Evolutionary conservation across 768 basidiomycete genomes (phyloP), one percentile per base, ranked within the genome.

Genomic region (Cubamyces sp.): DNA sequence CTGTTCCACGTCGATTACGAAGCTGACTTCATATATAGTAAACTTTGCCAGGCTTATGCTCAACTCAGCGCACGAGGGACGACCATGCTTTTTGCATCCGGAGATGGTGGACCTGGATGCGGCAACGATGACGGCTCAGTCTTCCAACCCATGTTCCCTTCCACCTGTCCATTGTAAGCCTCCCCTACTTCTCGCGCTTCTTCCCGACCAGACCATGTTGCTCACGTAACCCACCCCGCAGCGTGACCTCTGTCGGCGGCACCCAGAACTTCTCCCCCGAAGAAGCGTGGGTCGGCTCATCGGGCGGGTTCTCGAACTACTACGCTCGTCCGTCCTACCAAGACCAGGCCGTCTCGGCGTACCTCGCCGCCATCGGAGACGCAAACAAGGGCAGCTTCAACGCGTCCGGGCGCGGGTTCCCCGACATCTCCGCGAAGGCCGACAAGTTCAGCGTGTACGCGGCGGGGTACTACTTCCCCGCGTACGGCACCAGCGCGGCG

Each of bases 401-500:
- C 62, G 51, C 48, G 45, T 72, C 61, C 70, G 79, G 78, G 40
- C 80, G 81, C 50, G 79, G 68, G 1, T 83, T 75, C 71, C 82
- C 83, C 26, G 81, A 83, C 69, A 70, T 83, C 50, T 71, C 79
- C 23, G 80, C 82, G 5, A 68, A 71, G 54, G 77, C 74, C 8
- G 64, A 72, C 45, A 62, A 68, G 57, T 71, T 73, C 58, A 5
- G 66, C 26, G 28, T 61, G 4, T 68, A 53, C 18, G 60, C 34
- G 34, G 34, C 69, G 45, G 66, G 69, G n/a, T 61, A 62, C 37
- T 73, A 71, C 60, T 69, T 63, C 46, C 69, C 69, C 23, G 64
- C 74, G 1, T 64, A 60, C 0, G 90, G 90, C 34, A 91, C 90
- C 1, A 88, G 87, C 12, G 85, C 85, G 0, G 68, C 87, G 1